phyloP scores from a whole-genome alignment of 1,139 yeast genomes.

The Geotrichum macrosporum region DNA sequence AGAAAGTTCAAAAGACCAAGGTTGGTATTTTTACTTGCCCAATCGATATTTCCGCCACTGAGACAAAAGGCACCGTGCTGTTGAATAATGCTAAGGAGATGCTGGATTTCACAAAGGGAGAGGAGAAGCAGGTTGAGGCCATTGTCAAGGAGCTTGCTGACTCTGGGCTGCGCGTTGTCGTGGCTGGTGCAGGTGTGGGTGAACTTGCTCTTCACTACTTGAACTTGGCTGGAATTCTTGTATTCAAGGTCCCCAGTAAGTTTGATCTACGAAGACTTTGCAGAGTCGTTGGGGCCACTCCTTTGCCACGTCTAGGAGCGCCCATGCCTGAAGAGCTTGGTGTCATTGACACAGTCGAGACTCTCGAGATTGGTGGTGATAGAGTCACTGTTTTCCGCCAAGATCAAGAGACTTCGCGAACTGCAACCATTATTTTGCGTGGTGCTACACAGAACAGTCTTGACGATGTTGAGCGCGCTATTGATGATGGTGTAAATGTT shows the following conservation, averaged over 20 bases:
- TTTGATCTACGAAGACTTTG: constrained; percentile 91
- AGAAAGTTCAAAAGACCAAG: constrained; percentile 64
- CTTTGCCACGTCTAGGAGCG: constrained; percentile 90
- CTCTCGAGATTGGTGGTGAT: constrained; percentile 95
- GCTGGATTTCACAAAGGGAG: constrained; percentile 94
- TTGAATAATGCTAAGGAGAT: constrained; percentile 94
- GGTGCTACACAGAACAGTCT: constrained; percentile 96
- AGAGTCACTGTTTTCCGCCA: constrained; percentile 93
- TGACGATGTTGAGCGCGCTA: constrained; percentile 94
- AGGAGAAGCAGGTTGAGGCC: constrained; percentile 87
- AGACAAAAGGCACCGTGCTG: constrained; percentile 94
- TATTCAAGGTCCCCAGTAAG: constrained; percentile 85
- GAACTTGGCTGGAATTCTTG: constrained; percentile 79
- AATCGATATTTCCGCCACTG: constrained; percentile 88
- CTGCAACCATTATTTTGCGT: constrained; percentile 83
- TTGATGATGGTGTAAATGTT: constrained; percentile 93
- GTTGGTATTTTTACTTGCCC: constrained; percentile 95
- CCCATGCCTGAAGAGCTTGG: constrained; percentile 97
- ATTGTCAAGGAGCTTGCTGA: constrained; percentile 79
- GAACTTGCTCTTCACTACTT: constrained; percentile 90
- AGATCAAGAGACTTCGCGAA: constrained; percentile 51
- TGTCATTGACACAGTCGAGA: constrained; percentile 77
- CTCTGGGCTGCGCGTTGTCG: constrained; percentile 78
- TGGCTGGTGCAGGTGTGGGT: constrained; percentile 92
- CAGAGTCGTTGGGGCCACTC: constrained; percentile 97